Percentiles rank a stretch among this genome's conserved stretches.
phyloP scores from a whole-genome alignment of 2,329 filamentous ascomycete genomes.

The Trichophyton verrucosum region DNA sequence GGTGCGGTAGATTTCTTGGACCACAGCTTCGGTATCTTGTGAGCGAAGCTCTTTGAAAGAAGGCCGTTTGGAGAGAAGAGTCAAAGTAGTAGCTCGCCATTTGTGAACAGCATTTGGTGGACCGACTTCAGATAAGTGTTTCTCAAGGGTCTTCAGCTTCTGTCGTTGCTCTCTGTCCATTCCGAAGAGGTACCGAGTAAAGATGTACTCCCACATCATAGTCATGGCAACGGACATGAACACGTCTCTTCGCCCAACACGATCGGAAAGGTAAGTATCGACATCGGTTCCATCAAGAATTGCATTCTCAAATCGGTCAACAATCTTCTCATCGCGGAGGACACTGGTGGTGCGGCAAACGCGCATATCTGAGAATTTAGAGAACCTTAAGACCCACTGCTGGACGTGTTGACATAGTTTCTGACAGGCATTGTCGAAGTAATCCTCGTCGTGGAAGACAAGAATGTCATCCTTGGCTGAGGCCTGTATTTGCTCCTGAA shows the following conservation, averaged over 20 bases:
- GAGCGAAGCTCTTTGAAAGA: slow-evolving; percentile 72
- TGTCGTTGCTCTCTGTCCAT: slow-evolving; percentile 97
- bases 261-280: slow-evolving; percentile 73
- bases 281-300: slow-evolving; percentile 91
- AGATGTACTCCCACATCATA: slow-evolving; percentile 98
- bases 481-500: slow-evolving; percentile 48
- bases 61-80: slow-evolving; percentile 66
- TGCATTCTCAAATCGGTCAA: slow-evolving; percentile 86
- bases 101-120: slow-evolving; percentile 81
- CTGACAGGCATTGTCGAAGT: slow-evolving; percentile 89
- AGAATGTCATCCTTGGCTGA: slow-evolving; percentile 61
- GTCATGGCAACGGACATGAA: slow-evolving; percentile 99
- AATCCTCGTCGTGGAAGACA: slow-evolving; percentile 72
- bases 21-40: slow-evolving; percentile 89
- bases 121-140: slow-evolving; percentile 77
- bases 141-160: slow-evolving; percentile 92
- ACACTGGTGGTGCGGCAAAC: slow-evolving; percentile 72
- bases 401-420: slow-evolving; percentile 91
- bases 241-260: slow-evolving; percentile 76
- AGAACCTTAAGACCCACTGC: slow-evolving; percentile 96
- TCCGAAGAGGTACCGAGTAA: slow-evolving; percentile 93
- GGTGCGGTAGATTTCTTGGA: slow-evolving; percentile 76
- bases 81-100: slow-evolving; percentile 92
- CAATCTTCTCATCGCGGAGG: slow-evolving; percentile 81
- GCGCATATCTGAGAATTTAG: slow-evolving; percentile 89